Evolutionary conservation across 192 early-diverging fungal genomes (phyloP).

Genomic region (Rhizophlyctis rosea): DNA sequence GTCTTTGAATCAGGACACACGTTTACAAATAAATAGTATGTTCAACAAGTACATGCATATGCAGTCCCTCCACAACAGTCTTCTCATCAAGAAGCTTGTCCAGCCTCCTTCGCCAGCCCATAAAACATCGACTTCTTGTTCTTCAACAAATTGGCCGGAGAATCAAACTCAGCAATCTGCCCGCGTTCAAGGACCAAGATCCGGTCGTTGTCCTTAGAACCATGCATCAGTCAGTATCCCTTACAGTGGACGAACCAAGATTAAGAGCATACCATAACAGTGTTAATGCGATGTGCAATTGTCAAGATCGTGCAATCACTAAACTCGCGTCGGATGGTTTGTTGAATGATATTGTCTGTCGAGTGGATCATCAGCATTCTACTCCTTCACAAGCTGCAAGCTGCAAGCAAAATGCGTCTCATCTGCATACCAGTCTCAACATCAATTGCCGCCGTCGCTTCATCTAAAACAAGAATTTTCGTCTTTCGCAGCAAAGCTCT

Average conservation of each 20-base stretch:
- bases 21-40: no score
- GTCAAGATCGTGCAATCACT: conserved; percentile 73
- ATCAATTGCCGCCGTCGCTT: conserved; percentile 74
- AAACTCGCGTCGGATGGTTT: conserved; percentile 71
- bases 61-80: no score
- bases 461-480: conserved; percentile 79
- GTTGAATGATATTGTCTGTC: conserved; percentile 70
- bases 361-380: conserved; percentile 21
- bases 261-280: conserved; percentile 59
- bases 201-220: conserved; percentile 18
- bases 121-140: conserved; percentile 60
- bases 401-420: background rate
- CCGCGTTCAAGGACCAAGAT: conserved; percentile 64
- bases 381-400: background rate
- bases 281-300: conserved; percentile 82
- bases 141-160: conserved; percentile 46
- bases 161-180: conserved; percentile 53
- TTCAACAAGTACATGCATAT: no score
- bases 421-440: conserved; percentile 39
- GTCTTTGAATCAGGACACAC: no score
- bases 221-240: background rate
- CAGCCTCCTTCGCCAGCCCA: conserved; percentile 60
- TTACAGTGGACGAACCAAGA: background rate
- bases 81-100: no score
- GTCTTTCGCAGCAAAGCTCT: conserved; percentile 69